Conservation (phyloP, 2,329 filamentous ascomycete genomes). For the Aspergillus melleus region DNA sequence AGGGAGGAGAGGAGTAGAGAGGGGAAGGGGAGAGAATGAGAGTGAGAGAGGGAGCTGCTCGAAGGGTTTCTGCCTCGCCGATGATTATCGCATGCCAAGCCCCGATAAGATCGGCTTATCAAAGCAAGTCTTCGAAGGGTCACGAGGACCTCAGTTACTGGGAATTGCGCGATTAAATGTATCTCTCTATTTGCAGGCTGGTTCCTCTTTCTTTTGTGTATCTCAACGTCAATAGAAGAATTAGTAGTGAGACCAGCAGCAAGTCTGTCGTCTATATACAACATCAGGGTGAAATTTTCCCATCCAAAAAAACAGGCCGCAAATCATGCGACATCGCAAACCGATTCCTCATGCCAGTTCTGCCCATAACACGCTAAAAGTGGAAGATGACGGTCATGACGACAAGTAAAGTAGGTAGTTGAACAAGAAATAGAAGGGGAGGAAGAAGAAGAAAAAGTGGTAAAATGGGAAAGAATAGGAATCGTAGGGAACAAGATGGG, state of each 20-base stretch:
- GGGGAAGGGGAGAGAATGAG: neutral
- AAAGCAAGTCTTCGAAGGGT: neutral
- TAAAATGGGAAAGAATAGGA: slow-evolving; percentile 9
- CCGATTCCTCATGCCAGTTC: slow-evolving; percentile 23
- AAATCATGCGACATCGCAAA: slow-evolving; percentile 10
- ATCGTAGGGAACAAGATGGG: slow-evolving; percentile 2
- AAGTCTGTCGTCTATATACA: slow-evolving; percentile 44
- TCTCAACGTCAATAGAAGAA: slow-evolving; percentile 1
- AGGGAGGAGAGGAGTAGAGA: neutral
- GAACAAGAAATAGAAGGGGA: slow-evolving; percentile 15
- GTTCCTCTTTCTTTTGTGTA: neutral
- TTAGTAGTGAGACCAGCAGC: slow-evolving; percentile 16
- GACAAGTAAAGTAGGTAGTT: slow-evolving; percentile 20
- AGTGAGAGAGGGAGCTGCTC: neutral
- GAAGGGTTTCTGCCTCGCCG: neutral
- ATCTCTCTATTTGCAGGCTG: neutral
- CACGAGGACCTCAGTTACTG: neutral
- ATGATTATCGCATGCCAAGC: slow-evolving; percentile 9
- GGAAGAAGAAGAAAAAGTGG: neutral
- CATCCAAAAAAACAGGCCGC: slow-evolving; percentile 17
- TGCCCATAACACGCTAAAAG: slow-evolving; percentile 29
- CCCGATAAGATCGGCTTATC: slow-evolving; percentile 29
- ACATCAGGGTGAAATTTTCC: slow-evolving; percentile 21
- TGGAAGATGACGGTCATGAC: slow-evolving; percentile 17
- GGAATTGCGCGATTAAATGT: neutral